Conservation (phyloP, 495 filamentous ascomycete species). For the Penicillium lagena region DNA sequence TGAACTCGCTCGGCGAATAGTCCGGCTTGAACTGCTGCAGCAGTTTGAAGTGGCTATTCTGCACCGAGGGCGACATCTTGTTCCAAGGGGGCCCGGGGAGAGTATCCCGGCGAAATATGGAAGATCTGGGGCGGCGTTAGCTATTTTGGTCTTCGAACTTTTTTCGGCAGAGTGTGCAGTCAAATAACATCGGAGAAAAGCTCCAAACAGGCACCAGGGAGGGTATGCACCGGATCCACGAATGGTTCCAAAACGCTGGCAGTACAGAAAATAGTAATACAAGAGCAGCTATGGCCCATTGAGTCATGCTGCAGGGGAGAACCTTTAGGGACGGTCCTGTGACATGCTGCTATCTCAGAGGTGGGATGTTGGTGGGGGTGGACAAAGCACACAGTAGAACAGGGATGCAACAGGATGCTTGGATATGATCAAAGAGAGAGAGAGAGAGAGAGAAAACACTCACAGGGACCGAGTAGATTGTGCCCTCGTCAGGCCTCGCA, state of each 20-base stretch:
- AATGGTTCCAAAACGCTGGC: too few relatives aligned
- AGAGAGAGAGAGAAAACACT: constrained; percentile 15
- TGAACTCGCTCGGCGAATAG: constrained; percentile 78
- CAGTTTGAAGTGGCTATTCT: constrained; percentile 62
- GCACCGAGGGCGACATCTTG: constrained; percentile 31
- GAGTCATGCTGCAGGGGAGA: too few relatives aligned
- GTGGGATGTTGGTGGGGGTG: not conserved
- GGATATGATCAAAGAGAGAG: constrained; percentile 1
- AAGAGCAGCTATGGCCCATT: too few relatives aligned
- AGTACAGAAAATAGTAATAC: too few relatives aligned
- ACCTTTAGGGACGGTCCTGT: too few relatives aligned
- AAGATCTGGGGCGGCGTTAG: constrained; percentile 13
- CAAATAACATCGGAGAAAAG: too few relatives aligned
- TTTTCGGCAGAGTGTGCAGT: not conserved
- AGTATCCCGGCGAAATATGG: constrained; percentile 16
- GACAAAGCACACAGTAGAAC: not conserved
- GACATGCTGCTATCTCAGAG: too few relatives aligned
- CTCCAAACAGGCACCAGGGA: too few relatives aligned
- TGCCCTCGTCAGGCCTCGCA: constrained; percentile 27
- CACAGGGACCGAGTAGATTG: constrained; percentile 23
- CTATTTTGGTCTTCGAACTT: not conserved
- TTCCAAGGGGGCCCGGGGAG: constrained; percentile 19
- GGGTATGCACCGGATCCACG: too few relatives aligned
- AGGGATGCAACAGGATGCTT: not conserved
- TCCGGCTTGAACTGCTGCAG: constrained; percentile 80